Conservation (phyloP, 2,329 filamentous ascomycete genomes). For the Purpureocillium lavendulum region DNA sequence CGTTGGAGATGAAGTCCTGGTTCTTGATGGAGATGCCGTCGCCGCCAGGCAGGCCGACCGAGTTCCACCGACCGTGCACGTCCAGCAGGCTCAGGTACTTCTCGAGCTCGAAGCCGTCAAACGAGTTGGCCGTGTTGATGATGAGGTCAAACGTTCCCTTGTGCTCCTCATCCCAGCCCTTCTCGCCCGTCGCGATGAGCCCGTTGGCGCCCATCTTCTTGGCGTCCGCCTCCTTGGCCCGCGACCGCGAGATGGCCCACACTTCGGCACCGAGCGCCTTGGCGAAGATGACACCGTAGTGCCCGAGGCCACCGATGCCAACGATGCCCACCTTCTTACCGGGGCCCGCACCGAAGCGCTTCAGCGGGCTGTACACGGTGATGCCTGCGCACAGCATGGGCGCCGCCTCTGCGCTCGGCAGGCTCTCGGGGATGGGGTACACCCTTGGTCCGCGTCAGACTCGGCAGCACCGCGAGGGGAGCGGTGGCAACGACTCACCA, state of each 20-base stretch:
- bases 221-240: constrained; percentile 52
- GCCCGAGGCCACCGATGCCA: constrained; percentile 64
- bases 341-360: constrained; percentile 65
- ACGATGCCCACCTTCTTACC: constrained; percentile 74
- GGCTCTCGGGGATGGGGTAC: constrained; percentile 67
- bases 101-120: constrained; percentile 57
- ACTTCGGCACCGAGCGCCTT: constrained; percentile 57
- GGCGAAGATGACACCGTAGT: constrained; percentile 62
- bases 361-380: constrained; percentile 70
- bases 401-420: constrained; percentile 55
- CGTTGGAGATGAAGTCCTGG: constrained; percentile 68
- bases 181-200: constrained; percentile 49
- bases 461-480: no score
- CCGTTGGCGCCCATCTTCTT: constrained; percentile 51
- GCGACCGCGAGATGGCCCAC: constrained; percentile 53
- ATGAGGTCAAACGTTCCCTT: constrained; percentile 66
- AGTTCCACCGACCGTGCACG: constrained; percentile 73
- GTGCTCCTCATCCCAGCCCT: constrained; percentile 49
- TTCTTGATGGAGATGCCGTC: constrained; percentile 63
- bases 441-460: constrained; percentile 30
- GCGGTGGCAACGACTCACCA: constrained; percentile 26
- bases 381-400: constrained; percentile 82
- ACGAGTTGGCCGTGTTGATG: constrained; percentile 64
- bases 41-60: constrained; percentile 71
- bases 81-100: constrained; percentile 74